Percentiles rank a stretch among this genome's conserved stretches.
phyloP scores from a whole-genome alignment of 495 filamentous ascomycete species.

The Hypoxylon lienhwacheense region DNA sequence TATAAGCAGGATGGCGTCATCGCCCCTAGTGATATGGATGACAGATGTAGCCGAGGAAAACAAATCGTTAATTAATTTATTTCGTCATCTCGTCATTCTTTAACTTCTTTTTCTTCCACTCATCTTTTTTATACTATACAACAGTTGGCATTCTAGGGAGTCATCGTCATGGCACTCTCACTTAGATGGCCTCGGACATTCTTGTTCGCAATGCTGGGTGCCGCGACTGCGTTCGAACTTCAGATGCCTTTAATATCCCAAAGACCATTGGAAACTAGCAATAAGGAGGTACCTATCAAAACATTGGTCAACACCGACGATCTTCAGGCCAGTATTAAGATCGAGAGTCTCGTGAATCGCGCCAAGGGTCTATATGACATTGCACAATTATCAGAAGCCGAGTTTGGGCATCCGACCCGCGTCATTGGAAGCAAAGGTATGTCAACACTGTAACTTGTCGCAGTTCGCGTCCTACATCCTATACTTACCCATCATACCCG shows the following conservation, averaged over 20 bases:
- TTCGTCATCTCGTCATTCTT: neutral
- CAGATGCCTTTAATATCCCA: slow-evolving; percentile 24
- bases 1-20: slow-evolving; percentile 7
- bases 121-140: neutral
- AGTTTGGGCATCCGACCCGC: slow-evolving; percentile 63
- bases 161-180: slow-evolving; percentile 15
- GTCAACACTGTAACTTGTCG: slow-evolving; percentile 11
- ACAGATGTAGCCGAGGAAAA: slow-evolving; percentile 6
- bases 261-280: neutral
- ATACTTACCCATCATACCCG: slow-evolving; percentile 22
- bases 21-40: slow-evolving; percentile 14
- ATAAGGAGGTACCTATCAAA: slow-evolving; percentile 34
- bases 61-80: neutral
- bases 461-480: neutral
- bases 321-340: slow-evolving; percentile 57
- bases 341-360: slow-evolving; percentile 53
- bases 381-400: slow-evolving; percentile 54
- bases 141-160: neutral
- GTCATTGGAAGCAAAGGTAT: slow-evolving; percentile 65
- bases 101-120: neutral
- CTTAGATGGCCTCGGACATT: slow-evolving; percentile 10
- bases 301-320: slow-evolving; percentile 53
- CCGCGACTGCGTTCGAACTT: slow-evolving; percentile 18
- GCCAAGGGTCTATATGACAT: slow-evolving; percentile 60
- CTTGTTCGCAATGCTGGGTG: slow-evolving; percentile 19